phyloP scores from a whole-genome alignment of 306 rosid species.

The Lathyrus aphaca region DNA sequence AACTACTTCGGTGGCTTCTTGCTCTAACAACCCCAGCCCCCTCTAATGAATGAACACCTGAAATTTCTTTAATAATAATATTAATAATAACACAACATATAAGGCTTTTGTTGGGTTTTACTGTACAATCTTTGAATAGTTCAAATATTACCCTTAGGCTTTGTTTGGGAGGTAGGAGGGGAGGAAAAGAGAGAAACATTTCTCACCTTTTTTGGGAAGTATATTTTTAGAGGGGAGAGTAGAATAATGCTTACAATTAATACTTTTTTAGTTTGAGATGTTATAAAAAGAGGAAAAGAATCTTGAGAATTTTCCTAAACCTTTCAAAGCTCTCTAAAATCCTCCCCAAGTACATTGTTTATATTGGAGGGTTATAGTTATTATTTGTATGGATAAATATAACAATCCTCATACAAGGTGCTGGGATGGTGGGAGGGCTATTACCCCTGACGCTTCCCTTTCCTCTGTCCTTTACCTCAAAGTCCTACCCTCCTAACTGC shows the following conservation, averaged over 20 bases:
- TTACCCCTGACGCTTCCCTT: background rate
- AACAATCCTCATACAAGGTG: background rate
- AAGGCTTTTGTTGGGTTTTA: slow-evolving; percentile 19
- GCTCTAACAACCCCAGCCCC: background rate
- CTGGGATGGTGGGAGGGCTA: background rate
- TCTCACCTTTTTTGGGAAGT: background rate
- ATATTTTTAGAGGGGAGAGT: background rate
- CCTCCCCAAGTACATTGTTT: background rate
- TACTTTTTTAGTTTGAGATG: background rate
- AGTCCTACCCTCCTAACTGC: background rate
- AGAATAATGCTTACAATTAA: background rate
- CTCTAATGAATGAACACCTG: background rate
- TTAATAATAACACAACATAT: background rate
- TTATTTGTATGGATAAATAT: background rate
- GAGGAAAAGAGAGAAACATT: background rate
- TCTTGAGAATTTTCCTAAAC: background rate
- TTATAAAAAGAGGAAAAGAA: background rate
- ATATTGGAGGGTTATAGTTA: background rate
- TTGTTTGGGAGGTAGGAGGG: background rate
- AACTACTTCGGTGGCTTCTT: slow-evolving; percentile 18
- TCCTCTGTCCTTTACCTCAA: background rate
- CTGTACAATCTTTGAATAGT: background rate
- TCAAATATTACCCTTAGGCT: background rate
- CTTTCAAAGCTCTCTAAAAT: background rate
- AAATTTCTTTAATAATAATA: background rate